These are phyloP conservation scores for Leishmania tarentolae DNA, from an alignment of 208 protist genomes.

Conservation along the genomic window DNA sequence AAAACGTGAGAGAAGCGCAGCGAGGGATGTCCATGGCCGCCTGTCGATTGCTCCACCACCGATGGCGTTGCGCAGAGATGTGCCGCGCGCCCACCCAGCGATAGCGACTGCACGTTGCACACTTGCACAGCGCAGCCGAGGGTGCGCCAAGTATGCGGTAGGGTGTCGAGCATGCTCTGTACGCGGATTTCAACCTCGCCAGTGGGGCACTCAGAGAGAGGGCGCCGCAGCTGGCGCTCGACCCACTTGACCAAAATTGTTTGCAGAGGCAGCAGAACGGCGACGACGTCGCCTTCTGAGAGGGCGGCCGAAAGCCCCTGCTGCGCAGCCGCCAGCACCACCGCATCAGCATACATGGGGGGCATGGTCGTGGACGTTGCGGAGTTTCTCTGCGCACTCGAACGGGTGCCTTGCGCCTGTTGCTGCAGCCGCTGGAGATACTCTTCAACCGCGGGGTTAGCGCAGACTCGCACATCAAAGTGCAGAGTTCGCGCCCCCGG, in stretches of 20 bases:
- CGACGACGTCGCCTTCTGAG: constrained; percentile 65
- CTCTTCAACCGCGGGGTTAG: background rate
- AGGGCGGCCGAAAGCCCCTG: constrained; percentile 32
- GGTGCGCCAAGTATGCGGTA: constrained; percentile 48
- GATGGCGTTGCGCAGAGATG: constrained; percentile 35
- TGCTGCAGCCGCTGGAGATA: background rate
- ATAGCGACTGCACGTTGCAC: constrained; percentile 53
- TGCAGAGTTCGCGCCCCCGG: background rate
- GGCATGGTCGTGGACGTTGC: background rate
- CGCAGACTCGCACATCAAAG: background rate
- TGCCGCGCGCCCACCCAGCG: constrained; percentile 33
- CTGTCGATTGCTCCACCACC: constrained; percentile 3
- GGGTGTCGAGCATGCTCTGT: constrained; percentile 7
- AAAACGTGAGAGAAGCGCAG: constrained; percentile 64
- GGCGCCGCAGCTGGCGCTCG: constrained; percentile 12
- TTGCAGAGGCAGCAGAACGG: constrained; percentile 66
- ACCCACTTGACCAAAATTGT: constrained; percentile 35
- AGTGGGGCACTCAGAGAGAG: background rate
- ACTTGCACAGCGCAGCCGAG: constrained; percentile 70
- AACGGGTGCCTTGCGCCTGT: background rate
- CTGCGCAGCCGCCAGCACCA: constrained; percentile 8
- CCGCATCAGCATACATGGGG: background rate
- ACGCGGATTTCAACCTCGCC: constrained; percentile 12
- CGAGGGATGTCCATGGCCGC: background rate
- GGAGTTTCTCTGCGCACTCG: background rate